Conservation (phyloP, 2,329 filamentous ascomycete species). For the Chlorencoelia australis region DNA sequence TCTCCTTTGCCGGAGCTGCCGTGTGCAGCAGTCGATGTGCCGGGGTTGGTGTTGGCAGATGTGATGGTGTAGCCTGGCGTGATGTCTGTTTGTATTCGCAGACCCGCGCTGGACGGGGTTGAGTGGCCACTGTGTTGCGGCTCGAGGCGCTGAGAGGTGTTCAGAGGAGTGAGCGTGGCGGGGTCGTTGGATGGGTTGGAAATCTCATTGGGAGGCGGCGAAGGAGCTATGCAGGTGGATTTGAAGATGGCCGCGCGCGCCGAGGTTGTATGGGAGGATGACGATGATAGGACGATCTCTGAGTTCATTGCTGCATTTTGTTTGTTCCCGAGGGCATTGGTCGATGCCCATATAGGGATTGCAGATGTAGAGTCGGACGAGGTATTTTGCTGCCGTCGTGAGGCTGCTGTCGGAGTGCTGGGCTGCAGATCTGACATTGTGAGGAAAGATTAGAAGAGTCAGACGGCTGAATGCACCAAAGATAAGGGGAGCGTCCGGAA, state of each 20-base stretch:
- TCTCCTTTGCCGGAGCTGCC: conserved; percentile 14
- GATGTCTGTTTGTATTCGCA: conserved; percentile 30
- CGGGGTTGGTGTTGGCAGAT: conserved; percentile 15
- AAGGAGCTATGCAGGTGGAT: conserved; percentile 32
- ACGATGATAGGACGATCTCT: too few relatives aligned
- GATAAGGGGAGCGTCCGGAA: too few relatives aligned
- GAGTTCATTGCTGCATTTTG: too few relatives aligned
- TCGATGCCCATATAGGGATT: too few relatives aligned
- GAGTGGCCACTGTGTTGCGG: conserved; percentile 9
- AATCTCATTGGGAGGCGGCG: conserved; percentile 20
- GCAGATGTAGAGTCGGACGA: too few relatives aligned
- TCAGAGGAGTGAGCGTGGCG: conserved; percentile 15
- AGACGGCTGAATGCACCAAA: too few relatives aligned
- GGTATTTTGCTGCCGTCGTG: too few relatives aligned
- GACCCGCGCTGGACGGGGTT: conserved; percentile 23
- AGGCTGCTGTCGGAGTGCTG: too few relatives aligned
- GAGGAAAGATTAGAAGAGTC: too few relatives aligned
- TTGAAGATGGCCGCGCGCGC: conserved; percentile 22
- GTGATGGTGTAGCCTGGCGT: conserved; percentile 19
- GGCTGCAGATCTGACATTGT: too few relatives aligned
- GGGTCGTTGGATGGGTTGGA: conserved; percentile 6
- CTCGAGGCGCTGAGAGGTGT: conserved; percentile 17
- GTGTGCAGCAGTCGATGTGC: conserved; percentile 8
- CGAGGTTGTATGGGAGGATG: too few relatives aligned
- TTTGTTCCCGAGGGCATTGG: too few relatives aligned